A percentile compares a stretch with the other conserved stretches of the same genome.
Conservation (phyloP, 768 basidiomycete species). For the Naematelia aurantialba region DNA sequence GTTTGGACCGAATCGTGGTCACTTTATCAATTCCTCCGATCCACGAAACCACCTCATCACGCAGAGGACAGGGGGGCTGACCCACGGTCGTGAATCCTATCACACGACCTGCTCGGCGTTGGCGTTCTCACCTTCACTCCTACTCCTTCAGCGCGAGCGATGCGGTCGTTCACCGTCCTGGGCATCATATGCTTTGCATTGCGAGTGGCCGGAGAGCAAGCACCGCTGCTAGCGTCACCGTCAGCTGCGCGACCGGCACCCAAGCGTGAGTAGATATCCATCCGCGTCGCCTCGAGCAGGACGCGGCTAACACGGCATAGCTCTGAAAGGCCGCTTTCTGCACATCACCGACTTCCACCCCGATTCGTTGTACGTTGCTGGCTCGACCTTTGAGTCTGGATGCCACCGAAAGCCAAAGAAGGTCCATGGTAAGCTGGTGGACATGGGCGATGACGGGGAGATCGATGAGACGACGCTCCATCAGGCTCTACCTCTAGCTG, state of each 20-base stretch:
- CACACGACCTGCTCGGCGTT: not conserved
- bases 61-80: not conserved
- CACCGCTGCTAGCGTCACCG: not conserved
- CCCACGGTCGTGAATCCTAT: not conserved
- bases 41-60: not conserved
- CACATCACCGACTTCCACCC: constrained; percentile 50
- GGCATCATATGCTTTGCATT: not conserved
- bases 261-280: not conserved
- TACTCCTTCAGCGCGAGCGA: not conserved
- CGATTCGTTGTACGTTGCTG: constrained; percentile 43
- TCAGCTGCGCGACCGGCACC: not conserved
- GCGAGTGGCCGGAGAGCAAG: not conserved
- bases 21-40: not conserved
- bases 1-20: not conserved
- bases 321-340: constrained; percentile 46
- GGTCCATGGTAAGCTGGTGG: constrained; percentile 26
- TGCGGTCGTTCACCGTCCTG: not conserved
- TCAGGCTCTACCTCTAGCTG: constrained; percentile 26
- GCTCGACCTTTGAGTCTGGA: constrained; percentile 39
- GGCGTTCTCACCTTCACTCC: not conserved
- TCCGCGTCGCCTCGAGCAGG: not conserved
- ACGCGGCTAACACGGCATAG: constrained; percentile 8
- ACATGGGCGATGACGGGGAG: constrained; percentile 7
- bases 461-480: constrained; percentile 13
- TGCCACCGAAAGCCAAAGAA: constrained; percentile 38